Base-by-base conservation (phyloP, 129 eudicot species). In the Escallonia rubra region DNA sequence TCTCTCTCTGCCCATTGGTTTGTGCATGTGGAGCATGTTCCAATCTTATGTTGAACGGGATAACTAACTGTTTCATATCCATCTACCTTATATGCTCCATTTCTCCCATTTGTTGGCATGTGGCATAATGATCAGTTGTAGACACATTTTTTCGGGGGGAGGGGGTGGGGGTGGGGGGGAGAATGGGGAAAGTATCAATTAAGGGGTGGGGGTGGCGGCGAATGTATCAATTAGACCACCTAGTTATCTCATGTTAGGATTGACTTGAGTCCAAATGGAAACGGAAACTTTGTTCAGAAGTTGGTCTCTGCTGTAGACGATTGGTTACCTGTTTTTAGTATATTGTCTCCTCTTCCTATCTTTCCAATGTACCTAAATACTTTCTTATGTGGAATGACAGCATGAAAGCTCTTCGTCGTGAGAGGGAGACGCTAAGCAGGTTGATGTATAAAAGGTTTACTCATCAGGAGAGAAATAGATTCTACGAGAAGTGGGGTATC, bases 381-480 rank as follows among this genome's bases (percentile, higher is more conserved):
- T 56, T 10, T 44, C 23, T 61, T 65, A 44, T 54, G 66, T 58
- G 62, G 71, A 61, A 41, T 16, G 39, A 72, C 88, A 93, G 99
- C 87, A 71, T 84, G 67, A 93, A 85, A 78, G 88, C 93, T 50
- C 93, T 93, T 47, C 71, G 86, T 11, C 81, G 88, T 12, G 99
- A 93, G 87, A 85, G 89, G 72, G 90, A 80, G 79, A 86, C 78
- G 89, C 80, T 93, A 71, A 82, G 92, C 85, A 78, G 96, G 79
- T 76, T 89, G 14, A 77, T 93, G 75, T 73, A 87, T 67, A 89
- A 77, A 77, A 76, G 96, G 77, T 87, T 80, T 50, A 69, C 96
- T 3, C 87, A 65, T 15, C 87, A 76, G 48, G 95, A 93, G 76
- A 81, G 96, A 59, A 86, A 80, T 78, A 80, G 70, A 57, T 75